A percentile compares a stretch with the other conserved stretches of the same genome.
phyloP scores from a whole-genome alignment of 2,329 filamentous ascomycete genomes.

The Sordariomycetes sp. region DNA sequence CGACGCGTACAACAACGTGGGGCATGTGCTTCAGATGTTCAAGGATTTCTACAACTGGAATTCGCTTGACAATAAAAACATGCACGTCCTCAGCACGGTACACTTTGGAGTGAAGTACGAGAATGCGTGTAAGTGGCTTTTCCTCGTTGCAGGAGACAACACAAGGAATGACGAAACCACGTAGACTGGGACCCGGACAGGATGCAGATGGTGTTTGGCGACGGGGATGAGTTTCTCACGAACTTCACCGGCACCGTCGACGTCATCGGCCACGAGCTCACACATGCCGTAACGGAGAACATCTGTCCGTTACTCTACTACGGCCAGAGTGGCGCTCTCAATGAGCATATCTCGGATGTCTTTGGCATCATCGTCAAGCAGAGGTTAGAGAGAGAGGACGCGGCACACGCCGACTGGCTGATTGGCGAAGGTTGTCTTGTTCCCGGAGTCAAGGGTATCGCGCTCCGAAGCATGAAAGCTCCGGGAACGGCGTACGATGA shows the following conservation, averaged over 20 bases:
- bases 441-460: slow-evolving; percentile 34
- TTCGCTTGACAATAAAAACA: slow-evolving; percentile 36
- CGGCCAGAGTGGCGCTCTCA: slow-evolving; percentile 39
- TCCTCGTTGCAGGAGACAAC: not conserved
- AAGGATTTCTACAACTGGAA: slow-evolving; percentile 32
- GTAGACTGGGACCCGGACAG: slow-evolving; percentile 33
- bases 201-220: slow-evolving; percentile 41
- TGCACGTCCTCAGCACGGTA: slow-evolving; percentile 35
- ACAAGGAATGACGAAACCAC: not conserved
- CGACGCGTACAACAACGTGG: slow-evolving; percentile 35
- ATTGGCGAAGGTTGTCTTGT: slow-evolving; percentile 38
- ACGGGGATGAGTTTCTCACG: slow-evolving; percentile 35
- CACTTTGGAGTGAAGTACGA: slow-evolving; percentile 35
- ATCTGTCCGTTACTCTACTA: slow-evolving; percentile 34
- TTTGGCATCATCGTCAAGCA: slow-evolving; percentile 47
- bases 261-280: slow-evolving; percentile 44
- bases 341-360: slow-evolving; percentile 41
- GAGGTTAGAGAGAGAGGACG: slow-evolving; percentile 27
- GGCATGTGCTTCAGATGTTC: slow-evolving; percentile 35
- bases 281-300: slow-evolving; percentile 39
- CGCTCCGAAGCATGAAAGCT: slow-evolving; percentile 38
- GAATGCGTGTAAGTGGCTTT: slow-evolving; percentile 30
- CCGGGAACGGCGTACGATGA: slow-evolving; percentile 40
- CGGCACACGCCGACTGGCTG: slow-evolving; percentile 36
- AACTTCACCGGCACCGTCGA: slow-evolving; percentile 38